Evolutionary conservation across 2,329 filamentous ascomycete genomes (phyloP), one percentile per base, ranked within the genome.

Genomic region (Hypoxylon rubiginosum): DNA sequence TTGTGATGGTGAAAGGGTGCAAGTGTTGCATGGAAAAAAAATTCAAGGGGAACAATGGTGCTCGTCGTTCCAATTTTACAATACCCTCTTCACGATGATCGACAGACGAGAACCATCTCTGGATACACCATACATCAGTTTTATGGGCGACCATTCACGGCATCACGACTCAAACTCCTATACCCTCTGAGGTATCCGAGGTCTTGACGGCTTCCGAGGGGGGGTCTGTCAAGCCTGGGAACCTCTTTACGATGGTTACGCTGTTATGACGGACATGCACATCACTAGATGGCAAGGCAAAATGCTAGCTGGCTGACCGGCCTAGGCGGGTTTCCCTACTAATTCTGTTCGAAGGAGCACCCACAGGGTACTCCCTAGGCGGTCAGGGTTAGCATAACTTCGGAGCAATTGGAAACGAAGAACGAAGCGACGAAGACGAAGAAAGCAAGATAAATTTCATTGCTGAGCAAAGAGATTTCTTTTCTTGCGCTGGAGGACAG

Each of bases 141-240:
- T 73, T 70, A 77, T 77, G 76, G 76, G 75, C 75, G 72, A 77
- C 76, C 76, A 77, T 77, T 78, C 58, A 78, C 73, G 76, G 76
- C 73, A 75, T 77, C 71, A 77, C 73, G 76, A 77, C 71, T 74
- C 73, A 66, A 70, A 74, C 70, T 72, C 70, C 73, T 76, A 76
- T 76, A 77, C 75, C 75, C 73, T 74, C 71, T 66, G 71, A 73
- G 74, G 71, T 71, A 67, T 72, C 71, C 56, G 51, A 70, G 66
- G 68, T 72, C 62, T 68, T 61, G 66, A 66, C 62, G 51, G 52
- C 68, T 67, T 68, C 66, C 65, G 51, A 67, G 54, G 45, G 67
- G 51, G 58, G 59, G 50, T 66, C 57, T 68, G 66, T 58, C 43
- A 62, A 68, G 63, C 71, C 67, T 62, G 69, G 64, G 67, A 63